Base-by-base conservation (phyloP, 495 filamentous ascomycete species). In the Ramalina intermedia region DNA sequence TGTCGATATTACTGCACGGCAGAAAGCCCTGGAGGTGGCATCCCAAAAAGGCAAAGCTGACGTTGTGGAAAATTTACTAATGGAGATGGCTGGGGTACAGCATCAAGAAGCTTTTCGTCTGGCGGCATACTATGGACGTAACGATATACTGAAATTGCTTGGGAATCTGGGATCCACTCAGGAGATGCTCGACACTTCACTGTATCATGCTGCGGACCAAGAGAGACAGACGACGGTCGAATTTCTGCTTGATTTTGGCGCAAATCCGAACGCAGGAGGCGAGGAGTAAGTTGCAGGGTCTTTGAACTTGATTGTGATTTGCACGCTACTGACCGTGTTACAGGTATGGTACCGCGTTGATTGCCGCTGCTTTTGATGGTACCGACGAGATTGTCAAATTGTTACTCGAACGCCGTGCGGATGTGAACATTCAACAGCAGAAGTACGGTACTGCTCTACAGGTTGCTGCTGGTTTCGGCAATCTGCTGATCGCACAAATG, bases 371-470 rank as follows among this genome's bases (percentile, higher is more conserved):
- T 27, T 18, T 26, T 39, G 37, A 26, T 13, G 46, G 33, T 24
- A n/a, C 27, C 12, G 14, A 29, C 6, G 17, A 3, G 12, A 40
- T 49, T 8, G 38, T 50, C 6, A 16, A 39, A 7, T n/a, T 38
- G 17, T 37, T 54, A 12, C 5, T 56, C 12, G n/a, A 53, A 1
- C 3, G 18, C 16, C 37, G 47, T 38, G 54, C 42, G 5, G 46
- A 62, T 44, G 50, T 60, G 8, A 61, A 58, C 41, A 16, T 50
- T n/a, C 47, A 53, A 44, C 44, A 18, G 23, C 45, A 49, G 41
- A 18, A 47, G 16, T 62, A 51, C 42, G 58, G 58, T 4, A 64
- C 50, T 37, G 51, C 62, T 36, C 55, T 68, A n/a, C 40, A 47
- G 26, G 55, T 52, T 23, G 60, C 64, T 35, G 51, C 53, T 49